Evolutionary conservation across 768 basidiomycete genomes (phyloP), one percentile per base, ranked within the genome.

Genomic region (Cubamyces lactineus): DNA sequence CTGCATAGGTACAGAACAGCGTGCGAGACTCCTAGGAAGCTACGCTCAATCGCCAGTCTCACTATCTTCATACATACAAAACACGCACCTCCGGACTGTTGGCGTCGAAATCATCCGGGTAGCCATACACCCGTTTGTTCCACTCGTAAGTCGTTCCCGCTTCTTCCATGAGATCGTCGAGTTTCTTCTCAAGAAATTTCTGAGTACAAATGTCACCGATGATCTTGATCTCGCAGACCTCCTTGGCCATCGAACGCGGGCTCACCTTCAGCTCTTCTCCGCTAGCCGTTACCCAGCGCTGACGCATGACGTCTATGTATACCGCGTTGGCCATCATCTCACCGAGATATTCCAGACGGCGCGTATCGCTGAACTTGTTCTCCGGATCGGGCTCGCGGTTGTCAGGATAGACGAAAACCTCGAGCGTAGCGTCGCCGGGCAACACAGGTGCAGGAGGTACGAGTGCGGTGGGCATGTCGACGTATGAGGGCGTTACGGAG

Each of bases 1-100:
- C 57, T 5, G 41, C 57, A 15, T 59, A 59, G 7, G 47, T 43
- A 41, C 28, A 43, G 42, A 59, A 59, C 0, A 59, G 23, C 8
- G 49, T 40, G 40, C 16, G 49, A 5, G 42, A 41, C 17, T 59
- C 57, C 57, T 59, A 39, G 3, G 23, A 8, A 28, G 3, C 24
- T n/a, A 13, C 8, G 13, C 8, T 28, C 5, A 26, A 16, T 26
- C 19, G 34, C 34, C 1, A 34, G 5, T 9, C 34, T 34, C 1
- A 1, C 1, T 34, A 11, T 11, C 9, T 5, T 34, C 34, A 34
- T 6, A 4, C 11, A 34, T 34, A 34, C 34, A 9, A 11, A 9
- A 34, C 34, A 9, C 48, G 16, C 24, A 28, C 48, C 48, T 49
- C 24, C 17, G 48, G 24, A n/a, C 24, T 28, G 3, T 49, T 9